Evolutionary conservation across 169 alveolate species (phyloP), one percentile per base, ranked within the genome.

Genomic region (Plasmodium adleri): DNA sequence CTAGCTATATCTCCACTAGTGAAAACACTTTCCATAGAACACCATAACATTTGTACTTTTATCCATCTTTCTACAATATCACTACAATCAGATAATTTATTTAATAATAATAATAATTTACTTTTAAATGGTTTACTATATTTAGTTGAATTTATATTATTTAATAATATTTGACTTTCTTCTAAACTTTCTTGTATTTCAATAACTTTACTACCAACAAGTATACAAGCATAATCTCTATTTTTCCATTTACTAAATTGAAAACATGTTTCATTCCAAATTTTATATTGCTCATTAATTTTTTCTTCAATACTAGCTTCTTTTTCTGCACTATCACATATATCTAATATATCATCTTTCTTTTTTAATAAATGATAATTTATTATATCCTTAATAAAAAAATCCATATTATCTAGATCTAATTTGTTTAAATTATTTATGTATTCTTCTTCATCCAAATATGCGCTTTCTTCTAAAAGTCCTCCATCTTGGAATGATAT

Each of bases 1-100:
- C 97, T 97, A 73, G 99, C 98, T 88, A 98, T 98, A 94, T 98
- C 99, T 32, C 99, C 99, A n/a, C 99, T 98, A 47, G 98, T 97
- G 94, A 98, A 98, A 88, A 98, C 99, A 17, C 99, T 96, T 92
- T 97, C 99, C 78, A 98, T 93, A 26, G 98, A 95, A 8, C 98
- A 96, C 99, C 99, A 98, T 91, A 97, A 96, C 88, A 96, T 97
- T 94, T 98, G 99, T 22, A 96, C 99, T 92, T 97, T 97, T 47
- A 97, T 88, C 99, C 99, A 98, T 76, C 97, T 93, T 91, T 98
- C 99, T 66, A 98, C 95, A 78, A 98, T 97, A 94, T 98, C 99
- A 68, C 94, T 92, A 15, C 98, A 98, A 88, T 98, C 99, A 58
- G 98, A 97, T 88, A 97, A 97, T 43, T 95, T 95, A 68, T 95